phyloP scores from a whole-genome alignment of 1,284 basidiomycete genomes.

The Ganoderma sinense region DNA sequence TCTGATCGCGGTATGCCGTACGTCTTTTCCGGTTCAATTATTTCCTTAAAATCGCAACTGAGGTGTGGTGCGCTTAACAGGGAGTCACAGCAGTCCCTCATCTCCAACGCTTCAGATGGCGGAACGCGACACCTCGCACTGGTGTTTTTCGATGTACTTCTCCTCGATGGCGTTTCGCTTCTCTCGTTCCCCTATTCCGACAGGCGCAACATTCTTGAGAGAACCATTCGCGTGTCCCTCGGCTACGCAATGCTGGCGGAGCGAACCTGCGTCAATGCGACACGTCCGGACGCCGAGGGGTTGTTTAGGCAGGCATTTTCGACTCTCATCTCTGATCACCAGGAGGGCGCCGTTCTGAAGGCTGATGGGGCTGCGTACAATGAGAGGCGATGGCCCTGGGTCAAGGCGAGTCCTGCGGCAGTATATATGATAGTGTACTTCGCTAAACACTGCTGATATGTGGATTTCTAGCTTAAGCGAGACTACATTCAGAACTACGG shows the following conservation, averaged over 20 bases:
- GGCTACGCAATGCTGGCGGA: slow-evolving; percentile 71
- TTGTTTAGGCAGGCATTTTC: slow-evolving; percentile 59
- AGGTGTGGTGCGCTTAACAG: neutral
- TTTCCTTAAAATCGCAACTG: neutral
- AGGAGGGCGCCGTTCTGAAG: slow-evolving; percentile 84
- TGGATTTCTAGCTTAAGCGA: slow-evolving; percentile 57
- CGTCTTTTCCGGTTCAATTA: neutral
- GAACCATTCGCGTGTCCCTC: slow-evolving; percentile 54
- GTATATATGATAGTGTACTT: no score
- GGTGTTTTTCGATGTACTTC: slow-evolving; percentile 86
- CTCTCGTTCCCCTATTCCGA: slow-evolving; percentile 61
- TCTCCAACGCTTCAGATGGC: slow-evolving; percentile 52
- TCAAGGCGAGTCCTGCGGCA: slow-evolving; percentile 79
- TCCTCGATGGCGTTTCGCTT: slow-evolving; percentile 66
- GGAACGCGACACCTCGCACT: slow-evolving; percentile 70
- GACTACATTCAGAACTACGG: slow-evolving; percentile 88
- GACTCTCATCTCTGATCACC: slow-evolving; percentile 52
- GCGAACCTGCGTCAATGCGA: slow-evolving; percentile 45
- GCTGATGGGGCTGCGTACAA: slow-evolving; percentile 72
- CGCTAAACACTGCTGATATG: neutral
- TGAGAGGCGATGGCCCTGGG: slow-evolving; percentile 71
- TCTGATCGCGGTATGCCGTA: slow-evolving; percentile 20
- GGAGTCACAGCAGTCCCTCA: slow-evolving; percentile 52
- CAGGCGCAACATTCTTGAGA: slow-evolving; percentile 70
- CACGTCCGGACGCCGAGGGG: slow-evolving; percentile 30